phyloP scores from a whole-genome alignment of 345 rosid genomes.

The Mangifera indica region DNA sequence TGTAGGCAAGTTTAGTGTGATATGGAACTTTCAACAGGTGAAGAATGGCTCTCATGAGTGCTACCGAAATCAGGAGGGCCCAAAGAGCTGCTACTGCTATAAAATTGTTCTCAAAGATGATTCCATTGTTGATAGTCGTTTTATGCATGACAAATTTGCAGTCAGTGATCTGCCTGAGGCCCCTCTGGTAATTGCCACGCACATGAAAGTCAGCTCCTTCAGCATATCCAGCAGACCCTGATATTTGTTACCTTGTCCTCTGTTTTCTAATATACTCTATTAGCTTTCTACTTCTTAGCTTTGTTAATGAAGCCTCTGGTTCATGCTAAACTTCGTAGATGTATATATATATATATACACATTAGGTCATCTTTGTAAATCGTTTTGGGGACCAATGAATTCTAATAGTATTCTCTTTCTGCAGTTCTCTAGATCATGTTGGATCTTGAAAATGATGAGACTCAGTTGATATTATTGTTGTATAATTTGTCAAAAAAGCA shows the following conservation, averaged over 20 bases:
- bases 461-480: slow-evolving; percentile 8
- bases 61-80: slow-evolving; percentile 69
- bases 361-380: background rate
- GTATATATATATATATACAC: background rate
- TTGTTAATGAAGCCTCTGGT: slow-evolving; percentile 11
- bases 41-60: slow-evolving; percentile 78
- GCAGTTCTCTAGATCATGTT: slow-evolving; percentile 6
- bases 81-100: slow-evolving; percentile 89
- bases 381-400: slow-evolving; percentile 8
- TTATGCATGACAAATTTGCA: slow-evolving; percentile 97
- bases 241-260: slow-evolving; percentile 14
- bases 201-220: slow-evolving; percentile 94
- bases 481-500: slow-evolving; percentile 6
- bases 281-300: background rate
- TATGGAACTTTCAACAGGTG: slow-evolving; percentile 84
- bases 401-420: slow-evolving; percentile 12
- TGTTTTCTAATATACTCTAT: background rate
- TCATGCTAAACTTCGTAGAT: slow-evolving; percentile 11
- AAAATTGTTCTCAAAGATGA: slow-evolving; percentile 85
- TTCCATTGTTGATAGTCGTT: slow-evolving; percentile 91
- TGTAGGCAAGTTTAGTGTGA: slow-evolving; percentile 92
- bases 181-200: slow-evolving; percentile 93
- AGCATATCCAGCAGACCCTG: slow-evolving; percentile 85
- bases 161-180: slow-evolving; percentile 93
- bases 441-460: slow-evolving; percentile 13